A percentile compares a stretch with the other conserved stretches of the same genome.
Evolutionary conservation across 805 yeast species (phyloP).

Genomic region (Candida broadrunensis): DNA sequence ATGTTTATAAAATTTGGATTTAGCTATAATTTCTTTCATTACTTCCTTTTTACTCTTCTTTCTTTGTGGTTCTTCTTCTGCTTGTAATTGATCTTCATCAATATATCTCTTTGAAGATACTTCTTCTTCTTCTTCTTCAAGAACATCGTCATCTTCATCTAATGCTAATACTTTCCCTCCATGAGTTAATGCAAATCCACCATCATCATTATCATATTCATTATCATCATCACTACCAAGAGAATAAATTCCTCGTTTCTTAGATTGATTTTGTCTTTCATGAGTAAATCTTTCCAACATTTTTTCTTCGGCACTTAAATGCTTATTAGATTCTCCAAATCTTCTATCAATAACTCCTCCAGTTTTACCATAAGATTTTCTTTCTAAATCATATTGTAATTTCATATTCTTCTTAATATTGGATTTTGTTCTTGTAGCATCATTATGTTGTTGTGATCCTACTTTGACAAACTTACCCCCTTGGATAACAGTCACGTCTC

Average conservation of each 20-base stretch:
- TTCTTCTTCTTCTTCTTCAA: slow-evolving; percentile 27
- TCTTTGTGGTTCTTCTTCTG: slow-evolving; percentile 41
- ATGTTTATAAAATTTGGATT: slow-evolving; percentile 72
- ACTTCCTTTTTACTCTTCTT: slow-evolving; percentile 81
- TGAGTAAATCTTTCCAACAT: slow-evolving; percentile 93
- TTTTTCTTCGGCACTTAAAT: slow-evolving; percentile 81
- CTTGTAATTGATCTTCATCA: slow-evolving; percentile 31
- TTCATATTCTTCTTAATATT: slow-evolving; percentile 40
- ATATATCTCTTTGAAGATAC: slow-evolving; percentile 34
- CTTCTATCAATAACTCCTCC: slow-evolving; percentile 84
- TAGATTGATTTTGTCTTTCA: slow-evolving; percentile 69
- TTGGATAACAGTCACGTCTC: slow-evolving; percentile 42
- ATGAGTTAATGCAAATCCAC: slow-evolving; percentile 65
- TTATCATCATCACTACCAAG: slow-evolving; percentile 76
- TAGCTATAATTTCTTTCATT: slow-evolving; percentile 81
- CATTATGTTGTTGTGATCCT: slow-evolving; percentile 37
- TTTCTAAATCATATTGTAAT: slow-evolving; percentile 65
- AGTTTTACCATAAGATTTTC: slow-evolving; percentile 60
- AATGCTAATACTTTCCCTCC: slow-evolving; percentile 65
- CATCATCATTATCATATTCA: slow-evolving; percentile 47
- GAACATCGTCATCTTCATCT: slow-evolving; percentile 39
- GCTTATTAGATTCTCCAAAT: slow-evolving; percentile 80
- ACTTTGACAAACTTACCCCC: slow-evolving; percentile 43
- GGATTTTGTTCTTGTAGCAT: slow-evolving; percentile 28
- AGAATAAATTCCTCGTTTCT: slow-evolving; percentile 46